Percentiles rank a stretch among this genome's conserved stretches.
Evolutionary conservation across 805 yeast species (phyloP).

Genomic region (Candida odintsovae): DNA sequence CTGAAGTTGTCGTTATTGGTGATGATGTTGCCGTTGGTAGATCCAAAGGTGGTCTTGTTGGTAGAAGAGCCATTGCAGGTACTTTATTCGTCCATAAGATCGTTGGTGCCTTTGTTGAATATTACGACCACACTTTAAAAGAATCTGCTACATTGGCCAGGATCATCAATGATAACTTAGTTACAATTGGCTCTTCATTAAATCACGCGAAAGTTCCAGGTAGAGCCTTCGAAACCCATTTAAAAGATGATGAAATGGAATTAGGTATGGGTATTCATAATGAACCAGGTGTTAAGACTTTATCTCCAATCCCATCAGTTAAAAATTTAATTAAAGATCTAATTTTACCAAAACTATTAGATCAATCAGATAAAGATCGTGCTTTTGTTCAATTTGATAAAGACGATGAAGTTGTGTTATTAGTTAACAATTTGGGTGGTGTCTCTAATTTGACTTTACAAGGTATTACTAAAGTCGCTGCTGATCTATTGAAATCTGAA

Average conservation of each 20-base stretch:
- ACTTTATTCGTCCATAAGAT: conserved; percentile 82
- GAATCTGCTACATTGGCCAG: conserved; percentile 56
- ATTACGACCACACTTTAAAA: conserved; percentile 37
- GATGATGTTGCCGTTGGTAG: conserved; percentile 96
- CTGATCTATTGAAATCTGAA: conserved; percentile 42
- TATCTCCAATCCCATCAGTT: conserved; percentile 59
- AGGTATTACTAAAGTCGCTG: conserved; percentile 61
- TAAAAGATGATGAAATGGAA: conserved; percentile 66
- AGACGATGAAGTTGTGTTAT: conserved; percentile 61
- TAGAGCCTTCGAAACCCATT: conserved; percentile 47
- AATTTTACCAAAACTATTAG: conserved; percentile 58
- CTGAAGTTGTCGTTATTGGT: conserved; percentile 71
- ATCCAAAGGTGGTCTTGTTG: conserved; percentile 84
- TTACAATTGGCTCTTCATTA: conserved; percentile 83
- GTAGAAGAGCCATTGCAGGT: conserved; percentile 92
- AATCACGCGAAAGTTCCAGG: conserved; percentile 93
- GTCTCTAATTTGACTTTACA: conserved; percentile 74
- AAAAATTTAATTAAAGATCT: conserved; percentile 49
- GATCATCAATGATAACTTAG: conserved; percentile 56
- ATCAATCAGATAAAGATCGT: conserved; percentile 65
- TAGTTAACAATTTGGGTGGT: conserved; percentile 88
- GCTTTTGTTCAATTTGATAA: conserved; percentile 66
- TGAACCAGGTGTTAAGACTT: conserved; percentile 72
- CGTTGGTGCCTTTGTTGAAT: conserved; percentile 66
- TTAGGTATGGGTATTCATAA: conserved; percentile 95